Base-by-base conservation (phyloP, 192 early-diverging fungal species). In the Spizellomyces sp. region DNA sequence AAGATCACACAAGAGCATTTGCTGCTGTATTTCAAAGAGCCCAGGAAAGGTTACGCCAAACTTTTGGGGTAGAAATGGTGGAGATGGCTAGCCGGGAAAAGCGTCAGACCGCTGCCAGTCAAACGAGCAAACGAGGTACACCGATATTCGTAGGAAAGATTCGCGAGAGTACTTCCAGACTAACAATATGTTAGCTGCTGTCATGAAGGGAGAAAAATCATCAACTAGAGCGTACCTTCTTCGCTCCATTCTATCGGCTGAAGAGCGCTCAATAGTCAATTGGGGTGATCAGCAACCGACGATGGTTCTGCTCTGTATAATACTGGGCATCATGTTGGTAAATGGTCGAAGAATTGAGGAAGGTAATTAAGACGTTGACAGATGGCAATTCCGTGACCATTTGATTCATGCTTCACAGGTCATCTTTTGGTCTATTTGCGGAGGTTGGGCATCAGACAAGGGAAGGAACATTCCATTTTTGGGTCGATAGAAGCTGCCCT, bases 61-160 rank as follows among this genome's bases (percentile, higher is more conserved):
- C 84, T 10, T 89, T 90, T 82, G 90, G 90, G 8, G 84, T 91
- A 81, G 85, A 86, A 43, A 21, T 91, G 72, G 80, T 68, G 7
- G 86, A 88, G 59, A 36, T 36, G 27, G 27, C 69, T 90, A 19
- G 81, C 82, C 15, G 48, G 22, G 21, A 50, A 46, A 42, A 59
- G 69, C 9, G 64, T 1, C 55, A 70, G 8, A 62, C 62, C 77
- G 22, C 50, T 47, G 43, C 45, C 5, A 66, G 45, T 17, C 58
- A 70, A 48, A 56, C 71, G 9, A 58, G 7, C 17, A 71, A 61
- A 41, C 48, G 56, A 69, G 27, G 27, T 36, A 36, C 27, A 36
- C 27, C 27, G 27, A 36, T 36, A 36, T 36, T 36, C 50, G 1
- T 54, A 54, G 60, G 62, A 64, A 55, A 52, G 44, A 22, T 17